A percentile compares a stretch with the other conserved stretches of the same genome.
Evolutionary conservation across 1,284 basidiomycete species (phyloP).

Genomic region (Rhizoctonia solani): DNA sequence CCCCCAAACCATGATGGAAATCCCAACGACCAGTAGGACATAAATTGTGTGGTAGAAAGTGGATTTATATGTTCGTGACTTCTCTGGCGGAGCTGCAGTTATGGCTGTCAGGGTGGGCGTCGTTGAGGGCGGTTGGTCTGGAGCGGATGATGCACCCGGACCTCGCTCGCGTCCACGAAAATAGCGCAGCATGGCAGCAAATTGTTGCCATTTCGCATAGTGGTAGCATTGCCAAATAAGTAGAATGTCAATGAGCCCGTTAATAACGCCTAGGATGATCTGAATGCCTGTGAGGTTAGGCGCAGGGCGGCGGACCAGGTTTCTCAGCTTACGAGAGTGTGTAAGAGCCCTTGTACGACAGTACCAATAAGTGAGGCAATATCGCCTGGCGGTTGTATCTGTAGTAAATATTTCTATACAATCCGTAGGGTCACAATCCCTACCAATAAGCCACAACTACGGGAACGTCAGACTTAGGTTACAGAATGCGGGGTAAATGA

Average conservation of each 20-base stretch:
- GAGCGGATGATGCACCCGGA: background rate
- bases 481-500: too few species aligned
- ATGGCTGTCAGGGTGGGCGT: background rate
- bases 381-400: background rate
- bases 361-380: slow-evolving; percentile 16
- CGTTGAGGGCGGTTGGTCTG: background rate
- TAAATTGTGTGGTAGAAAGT: background rate
- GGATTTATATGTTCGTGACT: background rate
- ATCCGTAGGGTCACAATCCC: background rate
- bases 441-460: slow-evolving; percentile 32
- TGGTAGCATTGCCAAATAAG: slow-evolving; percentile 31
- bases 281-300: background rate
- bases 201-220: slow-evolving; percentile 30
- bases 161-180: background rate
- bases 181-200: background rate
- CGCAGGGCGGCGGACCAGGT: background rate
- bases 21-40: slow-evolving; percentile 11
- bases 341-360: slow-evolving; percentile 27
- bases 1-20: slow-evolving; percentile 32
- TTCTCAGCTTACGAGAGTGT: slow-evolving; percentile 15
- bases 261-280: slow-evolving; percentile 32
- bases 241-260: slow-evolving; percentile 17
- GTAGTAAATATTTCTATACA: background rate
- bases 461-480: background rate
- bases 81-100: background rate